Conservation (phyloP, 192 early-diverging fungal species). For the Lunasporangiospora selenospora region DNA sequence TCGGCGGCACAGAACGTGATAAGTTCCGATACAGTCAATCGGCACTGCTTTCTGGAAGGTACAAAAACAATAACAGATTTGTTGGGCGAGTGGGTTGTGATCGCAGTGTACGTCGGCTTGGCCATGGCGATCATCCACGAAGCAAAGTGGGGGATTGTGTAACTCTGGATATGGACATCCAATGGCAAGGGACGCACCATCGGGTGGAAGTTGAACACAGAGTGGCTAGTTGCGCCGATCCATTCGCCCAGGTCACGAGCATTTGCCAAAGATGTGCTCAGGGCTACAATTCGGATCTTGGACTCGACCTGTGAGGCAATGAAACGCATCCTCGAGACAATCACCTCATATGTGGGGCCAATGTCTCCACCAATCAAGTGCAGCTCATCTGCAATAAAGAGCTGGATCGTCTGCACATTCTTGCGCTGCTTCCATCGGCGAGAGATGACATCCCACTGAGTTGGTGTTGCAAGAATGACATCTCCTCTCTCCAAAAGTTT, state of each 20-base stretch:
- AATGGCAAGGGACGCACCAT: slow-evolving; percentile 92
- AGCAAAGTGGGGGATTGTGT: slow-evolving; percentile 90
- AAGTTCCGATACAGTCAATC: slow-evolving; percentile 86
- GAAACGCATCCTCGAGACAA: slow-evolving; percentile 93
- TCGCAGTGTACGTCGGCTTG: slow-evolving; percentile 82
- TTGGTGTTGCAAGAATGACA: slow-evolving; percentile 88
- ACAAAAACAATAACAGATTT: slow-evolving; percentile 93
- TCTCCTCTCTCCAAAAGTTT: slow-evolving; percentile 92
- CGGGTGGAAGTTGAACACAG: slow-evolving; percentile 96
- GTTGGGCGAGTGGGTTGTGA: slow-evolving; percentile 66
- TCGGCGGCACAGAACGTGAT: slow-evolving; percentile 83
- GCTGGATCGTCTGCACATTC: slow-evolving; percentile 86
- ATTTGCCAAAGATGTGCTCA: slow-evolving; percentile 93
- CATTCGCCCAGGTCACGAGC: slow-evolving; percentile 98
- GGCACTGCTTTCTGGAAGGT: slow-evolving; percentile 86
- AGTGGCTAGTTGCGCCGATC: slow-evolving; percentile 82
- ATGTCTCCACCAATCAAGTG: slow-evolving; percentile 92
- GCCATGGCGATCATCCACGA: slow-evolving; percentile 95
- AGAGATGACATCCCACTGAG: slow-evolving; percentile 94
- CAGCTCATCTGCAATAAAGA: slow-evolving; percentile 94
- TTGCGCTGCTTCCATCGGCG: slow-evolving; percentile 95
- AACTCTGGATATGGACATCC: slow-evolving; percentile 95
- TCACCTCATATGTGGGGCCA: slow-evolving; percentile 92
- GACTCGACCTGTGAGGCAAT: slow-evolving; percentile 68
- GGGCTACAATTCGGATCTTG: slow-evolving; percentile 88